A percentile compares a stretch with the other conserved stretches of the same genome.
Evolutionary conservation across 2,329 filamentous ascomycete genomes (phyloP).

Genomic region (Colletotrichum trifolii): DNA sequence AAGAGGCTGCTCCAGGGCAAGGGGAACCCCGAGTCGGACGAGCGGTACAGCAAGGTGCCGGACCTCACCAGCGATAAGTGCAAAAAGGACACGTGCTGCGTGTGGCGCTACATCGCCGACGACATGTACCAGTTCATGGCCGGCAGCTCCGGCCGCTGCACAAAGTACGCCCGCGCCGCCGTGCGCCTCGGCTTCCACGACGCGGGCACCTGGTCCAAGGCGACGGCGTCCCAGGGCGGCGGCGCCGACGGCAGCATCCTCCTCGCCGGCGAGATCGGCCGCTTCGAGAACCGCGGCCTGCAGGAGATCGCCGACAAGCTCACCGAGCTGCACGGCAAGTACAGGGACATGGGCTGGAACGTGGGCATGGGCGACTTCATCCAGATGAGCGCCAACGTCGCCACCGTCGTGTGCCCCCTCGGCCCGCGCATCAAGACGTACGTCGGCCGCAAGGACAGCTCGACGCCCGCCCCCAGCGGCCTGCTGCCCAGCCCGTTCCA

Average conservation of each 20-base stretch:
- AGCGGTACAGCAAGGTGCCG: slow-evolving; percentile 38
- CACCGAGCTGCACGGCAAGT: slow-evolving; percentile 53
- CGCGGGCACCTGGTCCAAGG: slow-evolving; percentile 56
- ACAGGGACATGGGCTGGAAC: slow-evolving; percentile 41
- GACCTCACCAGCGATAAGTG: slow-evolving; percentile 44
- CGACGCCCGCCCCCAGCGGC: slow-evolving; percentile 48
- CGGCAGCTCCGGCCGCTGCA: slow-evolving; percentile 53
- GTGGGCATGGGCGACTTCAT: slow-evolving; percentile 66
- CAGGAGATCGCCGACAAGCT: slow-evolving; percentile 54
- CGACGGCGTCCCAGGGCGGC: slow-evolving; percentile 45
- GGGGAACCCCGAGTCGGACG: slow-evolving; percentile 38
- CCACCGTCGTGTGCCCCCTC: slow-evolving; percentile 58
- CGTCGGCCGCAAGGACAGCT: slow-evolving; percentile 62
- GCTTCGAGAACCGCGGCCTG: slow-evolving; percentile 59
- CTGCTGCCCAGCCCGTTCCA: slow-evolving; percentile 57
- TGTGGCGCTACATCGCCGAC: slow-evolving; percentile 56
- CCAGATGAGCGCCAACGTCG: slow-evolving; percentile 63
- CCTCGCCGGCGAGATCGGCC: slow-evolving; percentile 47
- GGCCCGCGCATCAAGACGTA: slow-evolving; percentile 61
- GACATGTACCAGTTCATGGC: slow-evolving; percentile 52
- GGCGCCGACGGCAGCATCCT: slow-evolving; percentile 60
- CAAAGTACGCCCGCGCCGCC: slow-evolving; percentile 54
- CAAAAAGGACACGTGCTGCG: slow-evolving; percentile 54
- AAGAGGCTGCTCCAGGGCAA: slow-evolving; percentile 37
- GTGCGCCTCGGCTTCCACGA: slow-evolving; percentile 62